Evolutionary conservation across 2,329 filamentous ascomycete genomes (phyloP).

Genomic region (Paraconiothyrium sp.): DNA sequence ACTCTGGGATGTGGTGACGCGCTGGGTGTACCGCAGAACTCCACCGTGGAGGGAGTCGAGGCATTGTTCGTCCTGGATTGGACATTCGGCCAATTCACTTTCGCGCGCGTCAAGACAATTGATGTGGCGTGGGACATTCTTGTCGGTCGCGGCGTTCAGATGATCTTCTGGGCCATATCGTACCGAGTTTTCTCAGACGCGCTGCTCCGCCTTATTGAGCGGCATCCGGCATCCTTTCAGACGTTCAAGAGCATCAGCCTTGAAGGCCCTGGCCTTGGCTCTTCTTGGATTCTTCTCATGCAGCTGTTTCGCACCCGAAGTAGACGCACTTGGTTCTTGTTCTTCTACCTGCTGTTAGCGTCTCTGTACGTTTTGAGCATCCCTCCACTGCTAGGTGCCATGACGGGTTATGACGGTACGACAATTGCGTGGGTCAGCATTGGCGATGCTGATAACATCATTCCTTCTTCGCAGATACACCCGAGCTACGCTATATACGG

Average conservation of each 20-base stretch:
- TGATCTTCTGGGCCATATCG: constrained; percentile 37
- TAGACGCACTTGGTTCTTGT: constrained; percentile 32
- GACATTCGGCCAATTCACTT: constrained; percentile 36
- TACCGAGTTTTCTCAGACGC: constrained; percentile 48
- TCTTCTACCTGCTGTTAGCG: constrained; percentile 44
- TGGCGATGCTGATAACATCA: constrained; percentile 36
- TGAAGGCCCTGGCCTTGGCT: constrained; percentile 35
- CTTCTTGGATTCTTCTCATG: constrained; percentile 35
- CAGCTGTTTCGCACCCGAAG: constrained; percentile 37
- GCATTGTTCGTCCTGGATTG: constrained; percentile 41
- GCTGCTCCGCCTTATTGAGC: constrained; percentile 46
- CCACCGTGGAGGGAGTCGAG: constrained; percentile 33
- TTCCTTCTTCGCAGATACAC: constrained; percentile 32
- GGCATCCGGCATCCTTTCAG: constrained; percentile 43
- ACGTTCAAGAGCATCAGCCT: constrained; percentile 46
- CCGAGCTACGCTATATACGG: constrained; percentile 15
- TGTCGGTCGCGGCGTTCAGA: constrained; percentile 45
- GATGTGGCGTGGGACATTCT: constrained; percentile 49
- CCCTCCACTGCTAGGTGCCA: constrained; percentile 46
- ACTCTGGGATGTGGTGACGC: constrained; percentile 7
- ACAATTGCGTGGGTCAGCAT: constrained; percentile 39
- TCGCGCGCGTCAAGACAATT: constrained; percentile 47
- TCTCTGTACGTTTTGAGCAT: constrained; percentile 42
- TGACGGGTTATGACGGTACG: constrained; percentile 50
- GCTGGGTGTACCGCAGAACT: constrained; percentile 15